Conservation (phyloP, 768 basidiomycete genomes). For the Rhodosporidiobolus sp. region DNA sequence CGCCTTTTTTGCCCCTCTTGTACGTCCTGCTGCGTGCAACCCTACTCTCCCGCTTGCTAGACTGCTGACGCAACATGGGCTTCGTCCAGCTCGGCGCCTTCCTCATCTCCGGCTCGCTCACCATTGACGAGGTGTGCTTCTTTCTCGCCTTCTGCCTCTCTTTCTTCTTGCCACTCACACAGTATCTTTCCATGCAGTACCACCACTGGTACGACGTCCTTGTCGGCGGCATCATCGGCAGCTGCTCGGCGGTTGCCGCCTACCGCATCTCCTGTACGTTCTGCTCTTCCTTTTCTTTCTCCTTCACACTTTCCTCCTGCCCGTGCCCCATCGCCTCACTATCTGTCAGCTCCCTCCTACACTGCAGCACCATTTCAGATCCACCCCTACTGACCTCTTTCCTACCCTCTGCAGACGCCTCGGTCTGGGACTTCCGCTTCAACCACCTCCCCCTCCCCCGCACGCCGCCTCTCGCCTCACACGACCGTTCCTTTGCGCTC, state of each 20-base stretch:
- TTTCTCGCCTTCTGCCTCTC: background rate
- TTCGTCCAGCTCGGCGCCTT: slow-evolving; percentile 51
- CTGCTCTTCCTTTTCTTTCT: background rate
- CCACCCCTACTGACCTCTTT: no score
- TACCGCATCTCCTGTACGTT: slow-evolving; percentile 35
- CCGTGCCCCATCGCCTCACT: background rate
- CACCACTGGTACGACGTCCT: slow-evolving; percentile 63
- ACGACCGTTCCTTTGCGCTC: background rate
- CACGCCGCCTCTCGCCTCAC: slow-evolving; percentile 3
- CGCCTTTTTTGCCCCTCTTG: slow-evolving; percentile 58
- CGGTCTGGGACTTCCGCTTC: slow-evolving; percentile 60
- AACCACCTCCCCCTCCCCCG: slow-evolving; percentile 59
- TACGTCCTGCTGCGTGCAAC: slow-evolving; percentile 41
- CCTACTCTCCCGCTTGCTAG: no score
- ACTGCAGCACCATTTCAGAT: background rate
- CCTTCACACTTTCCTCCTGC: background rate
- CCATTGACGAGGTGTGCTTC: slow-evolving; percentile 55
- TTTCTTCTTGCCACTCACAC: background rate
- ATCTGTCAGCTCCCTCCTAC: slow-evolving; percentile 53
- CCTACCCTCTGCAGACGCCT: slow-evolving; percentile 59
- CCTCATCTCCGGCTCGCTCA: slow-evolving; percentile 59
- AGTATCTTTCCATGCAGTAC: slow-evolving; percentile 6
- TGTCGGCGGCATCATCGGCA: slow-evolving; percentile 58
- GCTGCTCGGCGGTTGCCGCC: slow-evolving; percentile 53
- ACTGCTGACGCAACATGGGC: no score